phyloP scores from a whole-genome alignment of 2,329 filamentous ascomycete genomes.

The Arthrobotrys conoides region DNA sequence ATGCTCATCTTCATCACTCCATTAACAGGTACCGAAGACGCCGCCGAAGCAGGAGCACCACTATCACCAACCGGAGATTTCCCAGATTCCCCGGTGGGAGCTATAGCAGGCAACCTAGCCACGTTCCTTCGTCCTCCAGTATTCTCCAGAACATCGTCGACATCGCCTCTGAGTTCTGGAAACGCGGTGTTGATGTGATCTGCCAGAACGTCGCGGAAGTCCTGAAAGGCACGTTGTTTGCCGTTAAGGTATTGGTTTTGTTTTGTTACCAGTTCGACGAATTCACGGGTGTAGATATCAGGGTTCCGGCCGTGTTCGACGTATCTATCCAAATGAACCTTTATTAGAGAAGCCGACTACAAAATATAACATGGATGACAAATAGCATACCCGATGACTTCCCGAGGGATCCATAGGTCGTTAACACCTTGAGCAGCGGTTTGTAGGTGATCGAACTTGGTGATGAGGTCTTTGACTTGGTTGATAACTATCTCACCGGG shows the following conservation, averaged over 20 bases:
- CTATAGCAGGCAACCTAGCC: constrained; percentile 34
- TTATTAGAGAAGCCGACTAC: too few species aligned
- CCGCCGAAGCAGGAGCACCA: constrained; percentile 3
- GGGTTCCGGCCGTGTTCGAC: constrained; percentile 80
- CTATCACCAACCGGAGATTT: constrained; percentile 32
- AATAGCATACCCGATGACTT: constrained; percentile 67
- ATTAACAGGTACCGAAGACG: constrained; percentile 46
- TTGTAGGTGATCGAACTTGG: constrained; percentile 35
- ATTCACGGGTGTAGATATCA: constrained; percentile 81
- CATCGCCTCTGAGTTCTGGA: constrained; percentile 74
- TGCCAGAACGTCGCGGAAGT: constrained; percentile 76
- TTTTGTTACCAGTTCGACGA: constrained; percentile 77
- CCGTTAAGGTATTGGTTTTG: constrained; percentile 78
- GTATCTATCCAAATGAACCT: constrained; percentile 74
- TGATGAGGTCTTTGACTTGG: constrained; percentile 68
- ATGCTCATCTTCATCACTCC: constrained; percentile 59
- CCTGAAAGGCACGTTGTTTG: constrained; percentile 74
- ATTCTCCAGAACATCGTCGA: constrained; percentile 69
- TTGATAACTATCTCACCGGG: constrained; percentile 73
- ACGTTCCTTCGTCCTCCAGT: constrained; percentile 54
- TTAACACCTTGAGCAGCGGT: constrained; percentile 62
- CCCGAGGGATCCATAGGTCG: constrained; percentile 68
- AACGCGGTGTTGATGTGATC: constrained; percentile 73
- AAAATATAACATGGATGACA: constrained; percentile 14
- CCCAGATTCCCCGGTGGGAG: constrained; percentile 12